phyloP scores from a whole-genome alignment of 176 grass and related monocot genomes.

The Musa beccarii region DNA sequence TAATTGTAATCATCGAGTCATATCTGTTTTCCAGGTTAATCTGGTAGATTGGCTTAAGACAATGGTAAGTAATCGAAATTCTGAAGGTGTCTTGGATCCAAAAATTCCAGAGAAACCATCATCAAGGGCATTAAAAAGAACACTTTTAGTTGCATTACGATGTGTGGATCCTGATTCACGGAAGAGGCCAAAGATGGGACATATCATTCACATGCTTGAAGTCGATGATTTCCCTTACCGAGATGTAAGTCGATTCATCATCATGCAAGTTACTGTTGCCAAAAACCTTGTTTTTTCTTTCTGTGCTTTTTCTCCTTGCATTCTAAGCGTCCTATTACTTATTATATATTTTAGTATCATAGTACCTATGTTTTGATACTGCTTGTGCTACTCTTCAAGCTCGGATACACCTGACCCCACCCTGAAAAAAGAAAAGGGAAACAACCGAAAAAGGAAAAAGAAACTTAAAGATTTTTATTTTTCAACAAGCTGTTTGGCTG shows the following conservation, averaged over 20 bases:
- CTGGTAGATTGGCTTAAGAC: conserved; percentile 15
- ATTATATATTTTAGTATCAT: neutral
- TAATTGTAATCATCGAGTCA: no score
- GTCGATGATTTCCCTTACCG: conserved; percentile 10
- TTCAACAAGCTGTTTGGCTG: no score
- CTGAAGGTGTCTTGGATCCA: conserved; percentile 10
- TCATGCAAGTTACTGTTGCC: neutral
- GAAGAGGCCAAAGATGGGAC: conserved; percentile 16
- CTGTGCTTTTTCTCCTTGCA: neutral
- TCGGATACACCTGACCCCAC: no score
- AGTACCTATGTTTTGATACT: no score
- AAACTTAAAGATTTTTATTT: no score
- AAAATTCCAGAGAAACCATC: neutral
- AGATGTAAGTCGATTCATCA: neutral
- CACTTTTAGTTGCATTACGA: neutral
- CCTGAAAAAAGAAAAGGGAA: no score
- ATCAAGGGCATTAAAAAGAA: conserved; percentile 2
- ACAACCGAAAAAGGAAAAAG: no score
- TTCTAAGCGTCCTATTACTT: neutral
- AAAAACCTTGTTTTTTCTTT: neutral
- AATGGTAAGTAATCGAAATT: conserved; percentile 2
- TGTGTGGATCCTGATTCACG: conserved; percentile 18
- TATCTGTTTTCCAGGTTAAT: conserved; percentile 6
- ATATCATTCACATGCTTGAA: conserved; percentile 19
- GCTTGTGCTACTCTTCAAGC: no score